phyloP scores from a whole-genome alignment of 441 rosid genomes.

The Isatis lusitanica region DNA sequence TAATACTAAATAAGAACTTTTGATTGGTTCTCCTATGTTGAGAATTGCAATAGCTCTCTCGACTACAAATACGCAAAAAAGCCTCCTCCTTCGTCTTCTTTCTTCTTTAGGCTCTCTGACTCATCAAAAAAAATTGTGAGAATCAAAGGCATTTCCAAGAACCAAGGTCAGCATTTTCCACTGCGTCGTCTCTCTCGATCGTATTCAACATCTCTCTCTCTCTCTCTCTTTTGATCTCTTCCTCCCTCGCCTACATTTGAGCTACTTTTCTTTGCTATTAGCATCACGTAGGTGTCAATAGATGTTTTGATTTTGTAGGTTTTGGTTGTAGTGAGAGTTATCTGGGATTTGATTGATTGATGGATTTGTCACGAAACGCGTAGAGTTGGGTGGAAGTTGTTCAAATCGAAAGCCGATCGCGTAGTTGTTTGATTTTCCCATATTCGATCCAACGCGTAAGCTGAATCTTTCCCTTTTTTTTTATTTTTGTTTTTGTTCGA shows the following conservation, averaged over 20 bases:
- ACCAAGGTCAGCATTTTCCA: conserved; percentile 32
- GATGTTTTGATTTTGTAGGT: neutral
- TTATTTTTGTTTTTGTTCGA: neutral
- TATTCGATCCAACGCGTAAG: conserved; percentile 50
- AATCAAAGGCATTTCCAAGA: conserved; percentile 16
- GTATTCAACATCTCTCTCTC: neutral
- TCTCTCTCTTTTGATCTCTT: too few relatives aligned
- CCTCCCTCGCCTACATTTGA: conserved; percentile 4
- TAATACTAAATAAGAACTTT: too few relatives aligned
- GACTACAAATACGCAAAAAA: conserved; percentile 28
- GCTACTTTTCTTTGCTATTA: conserved; percentile 2
- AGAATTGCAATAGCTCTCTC: conserved; percentile 30
- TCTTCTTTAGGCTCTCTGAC: conserved; percentile 22
- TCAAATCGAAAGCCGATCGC: conserved; percentile 53
- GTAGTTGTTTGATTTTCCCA: conserved; percentile 15
- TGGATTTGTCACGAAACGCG: conserved; percentile 33
- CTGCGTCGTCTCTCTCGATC: conserved; percentile 5
- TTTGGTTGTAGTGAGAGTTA: conserved; percentile 8
- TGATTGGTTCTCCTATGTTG: too few relatives aligned
- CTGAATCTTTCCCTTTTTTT: conserved; percentile 10
- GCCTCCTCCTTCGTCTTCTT: neutral
- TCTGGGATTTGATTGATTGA: neutral
- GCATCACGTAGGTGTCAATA: neutral
- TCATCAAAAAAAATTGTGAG: neutral
- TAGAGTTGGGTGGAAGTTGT: conserved; percentile 44